phyloP scores from a whole-genome alignment of 2,329 filamentous ascomycete genomes.

The Grosmannia clavigera region DNA sequence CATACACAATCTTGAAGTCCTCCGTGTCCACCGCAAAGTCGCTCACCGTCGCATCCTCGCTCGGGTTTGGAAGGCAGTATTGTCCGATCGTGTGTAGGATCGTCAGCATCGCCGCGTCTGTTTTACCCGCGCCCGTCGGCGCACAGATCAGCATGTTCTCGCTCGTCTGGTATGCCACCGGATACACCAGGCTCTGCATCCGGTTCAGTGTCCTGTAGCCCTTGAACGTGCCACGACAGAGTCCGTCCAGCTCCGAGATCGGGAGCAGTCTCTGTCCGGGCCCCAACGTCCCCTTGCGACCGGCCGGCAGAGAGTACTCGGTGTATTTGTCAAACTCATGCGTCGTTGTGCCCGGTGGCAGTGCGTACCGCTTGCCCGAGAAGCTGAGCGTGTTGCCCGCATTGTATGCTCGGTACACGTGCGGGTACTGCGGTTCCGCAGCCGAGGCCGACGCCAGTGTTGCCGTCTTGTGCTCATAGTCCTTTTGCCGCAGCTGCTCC shows the following conservation, averaged over 20 bases:
- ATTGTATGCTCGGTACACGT: constrained; percentile 76
- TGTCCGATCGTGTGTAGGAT: constrained; percentile 84
- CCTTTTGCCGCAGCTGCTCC: constrained; percentile 60
- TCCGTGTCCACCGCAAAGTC: constrained; percentile 76
- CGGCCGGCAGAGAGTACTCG: constrained; percentile 77
- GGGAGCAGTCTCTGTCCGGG: constrained; percentile 62
- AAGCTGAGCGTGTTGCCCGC: constrained; percentile 77
- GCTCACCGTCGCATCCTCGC: constrained; percentile 57
- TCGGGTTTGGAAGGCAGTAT: constrained; percentile 68
- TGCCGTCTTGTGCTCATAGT: constrained; percentile 73
- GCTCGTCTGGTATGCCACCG: constrained; percentile 86
- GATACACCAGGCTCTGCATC: constrained; percentile 96
- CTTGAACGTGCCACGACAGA: constrained; percentile 85
- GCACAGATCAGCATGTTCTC: constrained; percentile 99
- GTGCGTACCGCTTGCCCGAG: constrained; percentile 67
- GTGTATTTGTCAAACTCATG: constrained; percentile 69
- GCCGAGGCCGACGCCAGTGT: constrained; percentile 57
- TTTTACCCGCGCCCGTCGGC: constrained; percentile 96
- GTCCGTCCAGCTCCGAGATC: constrained; percentile 73
- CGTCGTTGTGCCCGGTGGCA: constrained; percentile 64
- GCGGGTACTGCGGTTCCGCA: constrained; percentile 71
- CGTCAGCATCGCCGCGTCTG: constrained; percentile 93
- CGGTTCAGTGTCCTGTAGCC: constrained; percentile 89
- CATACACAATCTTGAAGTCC: constrained; percentile 97
- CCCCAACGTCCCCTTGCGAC: constrained; percentile 61